A percentile compares a stretch with the other conserved stretches of the same genome.
phyloP scores from a whole-genome alignment of 352 stramenopile genomes.

The Pythium plurisporium region DNA sequence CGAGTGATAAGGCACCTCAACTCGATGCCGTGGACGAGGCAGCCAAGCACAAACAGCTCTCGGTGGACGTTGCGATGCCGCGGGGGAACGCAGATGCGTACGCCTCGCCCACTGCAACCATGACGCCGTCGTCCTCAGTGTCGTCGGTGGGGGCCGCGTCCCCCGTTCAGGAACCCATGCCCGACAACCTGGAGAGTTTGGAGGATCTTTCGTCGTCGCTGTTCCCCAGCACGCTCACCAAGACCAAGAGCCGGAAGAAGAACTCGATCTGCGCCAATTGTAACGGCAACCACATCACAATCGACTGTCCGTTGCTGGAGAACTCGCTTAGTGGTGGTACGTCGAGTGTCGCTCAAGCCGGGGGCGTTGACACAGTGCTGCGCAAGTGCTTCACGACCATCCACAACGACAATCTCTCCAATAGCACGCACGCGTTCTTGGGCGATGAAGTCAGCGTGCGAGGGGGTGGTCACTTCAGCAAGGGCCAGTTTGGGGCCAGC shows the following conservation, averaged over 20 bases:
- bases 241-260: constrained; percentile 57
- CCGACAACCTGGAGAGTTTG: constrained; percentile 11
- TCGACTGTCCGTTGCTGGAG: constrained; percentile 68
- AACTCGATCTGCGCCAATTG: constrained; percentile 73
- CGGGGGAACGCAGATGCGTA: neutral
- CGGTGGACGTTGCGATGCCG: constrained; percentile 6
- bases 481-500: constrained; percentile 28
- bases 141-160: constrained; percentile 9
- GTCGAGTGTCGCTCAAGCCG: neutral
- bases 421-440: constrained; percentile 81
- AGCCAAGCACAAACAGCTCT: constrained; percentile 11
- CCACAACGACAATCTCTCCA: constrained; percentile 81
- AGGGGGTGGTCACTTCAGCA: constrained; percentile 49
- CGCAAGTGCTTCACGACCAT: constrained; percentile 85
- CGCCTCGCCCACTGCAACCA: constrained; percentile 6
- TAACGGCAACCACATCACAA: constrained; percentile 78
- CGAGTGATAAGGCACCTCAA: no score
- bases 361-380: constrained; percentile 63
- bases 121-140: constrained; percentile 16
- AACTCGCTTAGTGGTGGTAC: constrained; percentile 26
- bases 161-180: constrained; percentile 9
- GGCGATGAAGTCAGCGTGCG: constrained; percentile 84
- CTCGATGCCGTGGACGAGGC: neutral
- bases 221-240: constrained; percentile 32
- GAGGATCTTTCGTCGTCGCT: constrained; percentile 24